Evolutionary conservation across 495 filamentous ascomycete species (phyloP).

Genomic region (Neurospora tetraspora): DNA sequence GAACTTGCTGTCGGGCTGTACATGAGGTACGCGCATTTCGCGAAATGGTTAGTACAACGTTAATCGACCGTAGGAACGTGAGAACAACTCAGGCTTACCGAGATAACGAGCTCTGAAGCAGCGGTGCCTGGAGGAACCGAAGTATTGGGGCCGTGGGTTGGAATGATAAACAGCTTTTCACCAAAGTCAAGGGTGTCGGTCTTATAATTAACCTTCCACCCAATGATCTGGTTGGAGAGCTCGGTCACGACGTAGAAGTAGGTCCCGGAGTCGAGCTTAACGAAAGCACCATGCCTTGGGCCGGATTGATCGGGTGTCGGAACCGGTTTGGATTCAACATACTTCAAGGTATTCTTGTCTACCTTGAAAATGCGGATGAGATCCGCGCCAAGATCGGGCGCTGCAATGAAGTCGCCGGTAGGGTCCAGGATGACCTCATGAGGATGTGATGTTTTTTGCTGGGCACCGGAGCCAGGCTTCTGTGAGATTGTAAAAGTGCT

Average conservation of each 20-base stretch:
- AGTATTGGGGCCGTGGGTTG: constrained; percentile 33
- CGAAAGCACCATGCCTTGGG: constrained; percentile 59
- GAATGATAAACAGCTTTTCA: constrained; percentile 27
- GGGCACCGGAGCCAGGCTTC: too few species aligned
- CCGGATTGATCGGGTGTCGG: constrained; percentile 42
- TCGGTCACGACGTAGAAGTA: constrained; percentile 58
- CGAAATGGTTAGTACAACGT: neutral
- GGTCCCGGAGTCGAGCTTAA: constrained; percentile 31
- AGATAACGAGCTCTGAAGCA: constrained; percentile 46
- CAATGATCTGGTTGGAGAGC: constrained; percentile 46
- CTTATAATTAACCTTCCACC: constrained; percentile 49
- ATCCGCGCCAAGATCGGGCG: constrained; percentile 66
- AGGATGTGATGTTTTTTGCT: too few species aligned
- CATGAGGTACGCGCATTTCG: neutral
- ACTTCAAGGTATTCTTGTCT: constrained; percentile 26
- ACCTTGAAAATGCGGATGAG: constrained; percentile 54
- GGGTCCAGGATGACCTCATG: constrained; percentile 61
- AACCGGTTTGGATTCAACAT: constrained; percentile 26
- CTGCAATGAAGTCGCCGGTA: constrained; percentile 50
- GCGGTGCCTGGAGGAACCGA: too few species aligned
- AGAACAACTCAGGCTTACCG: constrained; percentile 32
- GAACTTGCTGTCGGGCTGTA: constrained; percentile 47
- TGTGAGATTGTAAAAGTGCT: too few species aligned
- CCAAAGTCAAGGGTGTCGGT: constrained; percentile 33
- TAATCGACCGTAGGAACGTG: neutral